Evolutionary conservation across 1,284 basidiomycete genomes (phyloP), one percentile per base, ranked within the genome.

Genomic region (Trametes polyzona): DNA sequence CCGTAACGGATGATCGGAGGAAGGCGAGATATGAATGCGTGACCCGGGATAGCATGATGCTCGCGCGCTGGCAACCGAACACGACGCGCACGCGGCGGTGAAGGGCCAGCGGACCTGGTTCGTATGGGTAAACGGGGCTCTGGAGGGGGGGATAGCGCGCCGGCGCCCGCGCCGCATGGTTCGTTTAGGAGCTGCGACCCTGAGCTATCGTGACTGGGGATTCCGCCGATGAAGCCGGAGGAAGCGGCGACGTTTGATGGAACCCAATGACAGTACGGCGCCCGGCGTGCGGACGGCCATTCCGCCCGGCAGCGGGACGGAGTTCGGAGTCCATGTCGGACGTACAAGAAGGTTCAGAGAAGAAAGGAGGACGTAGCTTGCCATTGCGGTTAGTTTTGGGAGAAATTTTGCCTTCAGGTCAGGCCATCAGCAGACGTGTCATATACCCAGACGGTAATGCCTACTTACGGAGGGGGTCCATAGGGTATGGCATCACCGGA

Each of bases 121-220:
- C 3, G 14, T 17, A 41, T 16, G 29, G 42, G 36, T 14, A 40
- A 2, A 30, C 24, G 23, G 29, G 35, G 27, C 16, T 19, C 4
- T 8, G 17, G 23, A 42, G 9, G 53, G n/a, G n/a, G 44, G 14
- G 46, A 21, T 55, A 48, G 32, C 40, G 53, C 52, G 43, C 30
- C 44, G 29, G 44, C 53, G 53, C 46, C 40, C 53, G 53, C 39
- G 53, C 53, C 53, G 53, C 53, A 10, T 37, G 53, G 30, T 48
- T 40, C 27, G 24, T 30, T n/a, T 36, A 48, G 53, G 46, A n/a
- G 14, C 32, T 48, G 39, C 47, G 53, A 55, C 53, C 53, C 53
- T 55, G 53, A 47, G 29, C 53, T 26, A 48, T 42, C 39, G 23
- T 17, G 24, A 32, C 46, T 55, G 27, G 21, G 32, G n/a, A 36